Base-by-base conservation (phyloP, 768 basidiomycete species). In the Favolaschia claudopus region DNA sequence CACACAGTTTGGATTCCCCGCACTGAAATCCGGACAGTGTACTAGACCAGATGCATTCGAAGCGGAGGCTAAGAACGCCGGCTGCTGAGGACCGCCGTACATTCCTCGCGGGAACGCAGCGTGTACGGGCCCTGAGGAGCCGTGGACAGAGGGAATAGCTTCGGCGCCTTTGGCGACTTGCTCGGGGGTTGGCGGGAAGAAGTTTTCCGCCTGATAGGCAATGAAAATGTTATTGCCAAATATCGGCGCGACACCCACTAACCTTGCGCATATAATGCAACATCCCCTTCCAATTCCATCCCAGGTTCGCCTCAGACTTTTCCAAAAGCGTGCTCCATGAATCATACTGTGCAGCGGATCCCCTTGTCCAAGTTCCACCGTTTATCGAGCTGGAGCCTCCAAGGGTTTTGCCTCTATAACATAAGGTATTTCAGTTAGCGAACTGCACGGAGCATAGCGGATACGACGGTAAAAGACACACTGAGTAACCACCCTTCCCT, bases 1-100 rank as follows among this genome's bases (percentile, higher is more conserved):
- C 9, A 85, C 85, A 51, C 81, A 80, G 58, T 85, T 84, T 1
- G 83, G 80, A 12, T 75, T 74, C 1, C 85, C 84, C 27, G 84
- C 84, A 63, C 85, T 85, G 36, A 84, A 62, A 66, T 87, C 85
- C 32, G 72, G 70, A 63, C 58, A 79, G 45, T 77, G 81, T 5
- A 67, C 74, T 50, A 85, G 82, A 2, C 82, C 82, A 8, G 81
- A 59, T 27, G 50, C 58, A 27, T 59, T 59, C 24, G 25, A 45
- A 7, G 38, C 50, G 1, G 58, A 17, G 5, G 37, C 50, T 5
- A 53, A 4, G 19, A 59, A 52, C n/a, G 58, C 58, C 4, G 58
- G 58, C 31, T 53, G 50, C 20, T 52, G 50, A 4, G 58, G 58
- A 6, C 58, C 58, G 0, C 37, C 50, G 31, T 47, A 59, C 58